Evolutionary conservation across 106 monocot genomes (phyloP).

Genomic region (Posidonia australis): DNA sequence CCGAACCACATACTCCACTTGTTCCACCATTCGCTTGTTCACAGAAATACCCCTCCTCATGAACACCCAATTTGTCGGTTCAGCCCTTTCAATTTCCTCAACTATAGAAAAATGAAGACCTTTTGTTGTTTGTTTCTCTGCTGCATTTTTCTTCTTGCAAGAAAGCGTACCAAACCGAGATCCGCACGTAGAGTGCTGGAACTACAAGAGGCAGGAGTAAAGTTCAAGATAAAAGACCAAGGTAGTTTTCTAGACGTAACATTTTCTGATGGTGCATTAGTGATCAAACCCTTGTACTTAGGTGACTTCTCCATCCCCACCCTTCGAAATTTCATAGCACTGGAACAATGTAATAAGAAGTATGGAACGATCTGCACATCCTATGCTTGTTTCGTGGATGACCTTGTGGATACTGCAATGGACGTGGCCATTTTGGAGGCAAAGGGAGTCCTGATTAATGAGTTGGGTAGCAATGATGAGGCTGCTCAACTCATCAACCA

Average conservation of each 20-base stretch:
- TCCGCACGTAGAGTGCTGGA: neutral
- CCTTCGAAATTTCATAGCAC: neutral
- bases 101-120: no score
- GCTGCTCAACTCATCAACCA: neutral
- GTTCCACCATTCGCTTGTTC: neutral
- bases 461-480: neutral
- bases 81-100: neutral
- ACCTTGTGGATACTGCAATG: neutral
- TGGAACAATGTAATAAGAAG: neutral
- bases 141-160: no score
- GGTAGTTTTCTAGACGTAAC: neutral
- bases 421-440: neutral
- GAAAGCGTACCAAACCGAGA: no score
- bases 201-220: neutral
- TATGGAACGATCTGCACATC: neutral
- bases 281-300: neutral
- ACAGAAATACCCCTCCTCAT: neutral
- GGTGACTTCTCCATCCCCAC: neutral
- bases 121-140: no score
- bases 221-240: neutral
- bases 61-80: no score
- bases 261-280: neutral
- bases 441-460: neutral
- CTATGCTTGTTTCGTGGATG: neutral
- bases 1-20: neutral